phyloP scores from a whole-genome alignment of 305 asterid genomes.

The Solanum hybrid region DNA sequence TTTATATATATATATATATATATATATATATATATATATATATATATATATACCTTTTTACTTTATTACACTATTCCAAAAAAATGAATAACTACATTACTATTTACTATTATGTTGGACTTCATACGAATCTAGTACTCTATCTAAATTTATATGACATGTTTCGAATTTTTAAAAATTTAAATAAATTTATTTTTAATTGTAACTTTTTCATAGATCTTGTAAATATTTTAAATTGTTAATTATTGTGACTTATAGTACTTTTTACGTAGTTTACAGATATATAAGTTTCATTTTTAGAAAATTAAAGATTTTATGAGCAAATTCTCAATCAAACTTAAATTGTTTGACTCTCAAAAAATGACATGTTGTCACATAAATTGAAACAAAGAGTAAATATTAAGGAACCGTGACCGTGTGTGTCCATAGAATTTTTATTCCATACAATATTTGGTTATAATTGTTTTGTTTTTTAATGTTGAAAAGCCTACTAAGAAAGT shows the following conservation, averaged over 20 bases:
- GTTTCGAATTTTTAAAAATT: too few relatives aligned
- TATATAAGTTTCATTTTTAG: too few relatives aligned
- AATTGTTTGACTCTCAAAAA: background rate
- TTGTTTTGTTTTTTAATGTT: background rate
- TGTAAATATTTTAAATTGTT: background rate
- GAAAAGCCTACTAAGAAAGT: background rate
- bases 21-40: too few relatives aligned
- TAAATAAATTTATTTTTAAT: too few relatives aligned
- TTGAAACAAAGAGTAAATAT: background rate
- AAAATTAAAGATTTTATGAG: background rate
- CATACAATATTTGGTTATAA: background rate
- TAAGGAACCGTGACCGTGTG: background rate
- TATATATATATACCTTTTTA: too few relatives aligned
- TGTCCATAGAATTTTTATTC: background rate
- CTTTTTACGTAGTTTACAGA: too few relatives aligned
- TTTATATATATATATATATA: too few relatives aligned
- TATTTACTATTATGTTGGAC: too few relatives aligned
- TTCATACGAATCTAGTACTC: background rate
- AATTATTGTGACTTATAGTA: background rate
- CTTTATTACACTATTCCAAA: background rate
- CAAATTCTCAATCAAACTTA: too few relatives aligned
- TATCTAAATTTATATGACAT: background rate
- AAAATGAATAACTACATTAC: too few relatives aligned
- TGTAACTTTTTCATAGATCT: too few relatives aligned
- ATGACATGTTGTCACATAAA: background rate